phyloP scores from a whole-genome alignment of 768 basidiomycete genomes.

The Leccinum boreale region DNA sequence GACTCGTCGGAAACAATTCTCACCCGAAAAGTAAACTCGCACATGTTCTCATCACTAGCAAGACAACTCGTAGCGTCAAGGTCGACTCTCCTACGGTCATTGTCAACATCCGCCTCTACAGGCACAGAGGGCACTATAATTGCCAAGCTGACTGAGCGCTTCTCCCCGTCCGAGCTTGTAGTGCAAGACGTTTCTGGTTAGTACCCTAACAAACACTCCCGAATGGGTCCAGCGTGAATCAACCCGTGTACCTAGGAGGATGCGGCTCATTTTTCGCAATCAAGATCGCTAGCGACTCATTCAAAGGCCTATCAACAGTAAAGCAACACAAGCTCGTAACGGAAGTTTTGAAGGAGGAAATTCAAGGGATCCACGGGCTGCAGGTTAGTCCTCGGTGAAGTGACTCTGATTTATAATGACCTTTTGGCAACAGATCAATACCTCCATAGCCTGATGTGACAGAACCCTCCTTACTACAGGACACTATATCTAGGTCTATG shows the following conservation, averaged over 20 bases:
- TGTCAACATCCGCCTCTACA: constrained; percentile 23
- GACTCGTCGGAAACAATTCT: not conserved
- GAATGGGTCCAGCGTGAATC: not conserved
- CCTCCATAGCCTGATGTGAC: constrained; percentile 16
- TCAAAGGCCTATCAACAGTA: constrained; percentile 81
- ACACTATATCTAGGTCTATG: constrained; percentile 5
- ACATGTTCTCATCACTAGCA: constrained; percentile 24
- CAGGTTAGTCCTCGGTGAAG: constrained; percentile 56
- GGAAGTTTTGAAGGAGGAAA: constrained; percentile 81
- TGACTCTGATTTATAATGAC: constrained; percentile 3
- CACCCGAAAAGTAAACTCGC: not conserved
- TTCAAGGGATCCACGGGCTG: constrained; percentile 87
- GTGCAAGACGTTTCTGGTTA: constrained; percentile 96
- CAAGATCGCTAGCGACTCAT: constrained; percentile 75
- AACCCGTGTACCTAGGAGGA: constrained; percentile 56
- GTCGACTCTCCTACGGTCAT: constrained; percentile 24
- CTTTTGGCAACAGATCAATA: constrained; percentile 35
- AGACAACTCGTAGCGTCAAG: constrained; percentile 33
- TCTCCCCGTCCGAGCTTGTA: constrained; percentile 75
- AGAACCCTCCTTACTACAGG: not conserved
- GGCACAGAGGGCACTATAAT: constrained; percentile 54
- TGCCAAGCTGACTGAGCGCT: constrained; percentile 68
- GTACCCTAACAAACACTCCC: constrained; percentile 17
- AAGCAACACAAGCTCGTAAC: constrained; percentile 95
- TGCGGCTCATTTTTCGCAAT: constrained; percentile 98